These are phyloP conservation scores for Gonapodya sp. DNA, from an alignment of 192 early-diverging fungal genomes.

Conservation along the genomic window DNA sequence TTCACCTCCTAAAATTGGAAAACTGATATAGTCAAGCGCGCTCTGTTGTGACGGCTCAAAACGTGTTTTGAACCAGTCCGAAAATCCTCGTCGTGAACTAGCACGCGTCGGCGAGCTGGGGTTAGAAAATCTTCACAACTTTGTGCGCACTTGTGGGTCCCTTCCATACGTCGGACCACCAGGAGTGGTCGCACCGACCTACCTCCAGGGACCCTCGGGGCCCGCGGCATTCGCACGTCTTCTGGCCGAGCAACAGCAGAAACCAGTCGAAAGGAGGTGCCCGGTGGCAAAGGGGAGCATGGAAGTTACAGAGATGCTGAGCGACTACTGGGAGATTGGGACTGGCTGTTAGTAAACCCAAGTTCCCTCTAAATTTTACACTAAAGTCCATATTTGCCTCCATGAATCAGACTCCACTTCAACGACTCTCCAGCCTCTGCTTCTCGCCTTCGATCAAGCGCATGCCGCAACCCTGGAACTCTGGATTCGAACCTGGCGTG, in stretches of 20 bases:
- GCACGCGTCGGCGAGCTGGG: conserved; percentile 51
- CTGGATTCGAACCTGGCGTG: conserved; percentile 52
- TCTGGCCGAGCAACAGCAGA: conserved; percentile 21
- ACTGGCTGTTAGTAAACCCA: conserved; percentile 42
- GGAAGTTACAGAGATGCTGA: conserved; percentile 57
- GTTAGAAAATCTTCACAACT: conserved; percentile 48
- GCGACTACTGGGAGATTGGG: conserved; percentile 58
- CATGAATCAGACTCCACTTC: conserved; percentile 30
- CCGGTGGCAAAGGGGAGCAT: conserved; percentile 51
- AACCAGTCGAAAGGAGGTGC: conserved; percentile 30
- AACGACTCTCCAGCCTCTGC: conserved; percentile 50
- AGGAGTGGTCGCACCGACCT: neutral
- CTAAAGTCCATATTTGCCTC: conserved; percentile 4
- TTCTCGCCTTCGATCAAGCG: conserved; percentile 47
- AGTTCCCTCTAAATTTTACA: conserved; percentile 12
- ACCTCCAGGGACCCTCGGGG: neutral
- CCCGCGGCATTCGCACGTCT: conserved; percentile 8
- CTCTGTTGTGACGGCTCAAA: neutral
- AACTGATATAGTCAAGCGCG: no score
- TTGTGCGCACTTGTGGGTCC: conserved; percentile 23
- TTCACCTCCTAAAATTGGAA: neutral
- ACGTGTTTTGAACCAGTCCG: conserved; percentile 30
- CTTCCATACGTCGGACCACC: neutral
- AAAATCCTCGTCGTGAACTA: conserved; percentile 50
- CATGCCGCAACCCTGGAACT: conserved; percentile 39